Evolutionary conservation across 2,329 filamentous ascomycete genomes (phyloP).

Genomic region (Falciphora oryzae): DNA sequence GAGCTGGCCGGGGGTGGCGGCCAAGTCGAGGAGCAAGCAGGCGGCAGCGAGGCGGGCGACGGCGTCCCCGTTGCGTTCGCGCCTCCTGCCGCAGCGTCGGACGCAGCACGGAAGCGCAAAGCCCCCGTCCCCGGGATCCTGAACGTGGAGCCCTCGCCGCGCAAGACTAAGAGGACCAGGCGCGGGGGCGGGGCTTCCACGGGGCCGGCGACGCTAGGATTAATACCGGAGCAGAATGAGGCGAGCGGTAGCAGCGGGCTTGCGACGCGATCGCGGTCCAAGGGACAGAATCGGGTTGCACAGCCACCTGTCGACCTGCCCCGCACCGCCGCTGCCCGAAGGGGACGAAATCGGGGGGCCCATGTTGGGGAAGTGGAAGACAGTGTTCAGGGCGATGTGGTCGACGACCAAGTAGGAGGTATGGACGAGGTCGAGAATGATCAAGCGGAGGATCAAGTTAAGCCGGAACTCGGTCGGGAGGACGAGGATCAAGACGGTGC

Average conservation of each 20-base stretch:
- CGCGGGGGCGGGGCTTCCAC: too few relatives aligned
- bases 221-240: background rate
- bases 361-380: background rate
- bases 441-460: background rate
- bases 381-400: background rate
- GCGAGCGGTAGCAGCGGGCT: background rate
- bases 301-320: background rate
- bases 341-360: background rate
- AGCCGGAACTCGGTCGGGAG: background rate
- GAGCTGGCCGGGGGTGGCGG: background rate
- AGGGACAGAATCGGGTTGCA: background rate
- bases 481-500: background rate
- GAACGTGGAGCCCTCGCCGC: background rate
- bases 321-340: too few relatives aligned
- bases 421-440: background rate
- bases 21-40: background rate
- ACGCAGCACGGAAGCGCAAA: background rate
- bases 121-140: background rate
- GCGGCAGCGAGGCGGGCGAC: background rate
- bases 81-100: too few relatives aligned
- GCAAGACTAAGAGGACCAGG: background rate
- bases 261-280: background rate
- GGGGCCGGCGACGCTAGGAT: background rate
- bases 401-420: background rate
- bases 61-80: background rate